A percentile compares a stretch with the other conserved stretches of the same genome.
phyloP scores from a whole-genome alignment of 1,139 yeast genomes.

The Yamadazyma conglobata region DNA sequence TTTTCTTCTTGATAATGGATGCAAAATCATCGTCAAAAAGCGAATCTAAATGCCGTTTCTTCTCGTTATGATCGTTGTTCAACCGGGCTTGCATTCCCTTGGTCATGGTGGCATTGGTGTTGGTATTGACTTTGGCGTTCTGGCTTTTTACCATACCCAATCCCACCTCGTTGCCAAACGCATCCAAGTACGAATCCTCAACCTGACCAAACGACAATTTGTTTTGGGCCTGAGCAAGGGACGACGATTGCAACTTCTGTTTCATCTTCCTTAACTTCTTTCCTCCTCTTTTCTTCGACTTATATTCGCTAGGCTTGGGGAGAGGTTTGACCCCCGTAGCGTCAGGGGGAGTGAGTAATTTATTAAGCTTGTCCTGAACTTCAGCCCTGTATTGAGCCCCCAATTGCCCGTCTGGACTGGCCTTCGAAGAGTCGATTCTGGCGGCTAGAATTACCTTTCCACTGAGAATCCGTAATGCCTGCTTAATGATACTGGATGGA shows the following conservation, averaged over 20 bases:
- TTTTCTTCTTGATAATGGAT: conserved; percentile 6
- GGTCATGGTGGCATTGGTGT: conserved; percentile 50
- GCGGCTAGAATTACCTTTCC: conserved; percentile 84
- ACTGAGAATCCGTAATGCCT: conserved; percentile 75
- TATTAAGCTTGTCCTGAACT: conserved; percentile 60
- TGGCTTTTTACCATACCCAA: conserved; percentile 62
- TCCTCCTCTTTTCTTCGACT: conserved; percentile 87
- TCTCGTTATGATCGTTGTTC: conserved; percentile 15
- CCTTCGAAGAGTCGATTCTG: conserved; percentile 59
- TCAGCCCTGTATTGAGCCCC: conserved; percentile 64
- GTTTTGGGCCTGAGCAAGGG: conserved; percentile 78
- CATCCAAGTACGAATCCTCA: conserved; percentile 60
- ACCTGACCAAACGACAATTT: conserved; percentile 77
- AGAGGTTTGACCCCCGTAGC: conserved; percentile 66
- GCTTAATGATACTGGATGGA: conserved; percentile 59
- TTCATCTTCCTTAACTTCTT: conserved; percentile 72
- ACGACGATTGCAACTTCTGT: conserved; percentile 78
- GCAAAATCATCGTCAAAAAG: conserved; percentile 14
- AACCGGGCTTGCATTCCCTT: conserved; percentile 51
- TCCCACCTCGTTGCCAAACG: conserved; percentile 79
- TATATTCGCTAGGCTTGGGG: conserved; percentile 76
- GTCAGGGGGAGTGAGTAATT: conserved; percentile 77
- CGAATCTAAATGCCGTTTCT: conserved; percentile 13
- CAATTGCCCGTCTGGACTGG: conserved; percentile 46
- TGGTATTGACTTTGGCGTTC: conserved; percentile 37